Base-by-base conservation (phyloP, 139 green algal species). In the Klebsormidium nitens region DNA sequence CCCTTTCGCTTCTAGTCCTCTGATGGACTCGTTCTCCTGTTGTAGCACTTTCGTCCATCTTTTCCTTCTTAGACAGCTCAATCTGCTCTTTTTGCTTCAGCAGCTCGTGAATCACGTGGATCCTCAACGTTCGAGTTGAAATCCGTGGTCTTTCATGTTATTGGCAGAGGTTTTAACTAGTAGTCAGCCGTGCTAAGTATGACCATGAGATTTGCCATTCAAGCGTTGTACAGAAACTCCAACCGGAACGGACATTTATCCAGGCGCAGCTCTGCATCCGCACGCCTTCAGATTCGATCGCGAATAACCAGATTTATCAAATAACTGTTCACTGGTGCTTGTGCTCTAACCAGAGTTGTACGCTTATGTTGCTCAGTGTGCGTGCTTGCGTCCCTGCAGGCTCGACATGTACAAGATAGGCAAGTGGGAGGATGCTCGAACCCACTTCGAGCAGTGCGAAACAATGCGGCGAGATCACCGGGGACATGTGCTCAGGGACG, bases 401-500 rank as follows among this genome's bases (percentile, higher is more conserved):
- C 78, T 28, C 64, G 68, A 17, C 48, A 34, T 31, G 57, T 61
- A 28, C 35, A 80, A 26, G 4, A 31, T 6, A 50, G 8, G 62
- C 55, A 34, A 58, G 11, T 28, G 17, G 39, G 28, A 36, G 60
- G n/a, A 34, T 70, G 2, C 52, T 34, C 31, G 38, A 59, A 11
- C 59, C 47, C 31, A 70, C 49, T 67, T 47, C 39, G 8, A 5
- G 17, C 50, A 61, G 36, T 8, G 19, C 2, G 19, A 55, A 23
- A 23, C 46, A 34, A 52, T 49, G 6, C 76, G 83, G 3, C 39
- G 48, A 0, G 56, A 74, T 46, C 28, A 64, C 42, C 39, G 0
- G 79, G 81, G n/a, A 31, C 66, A 14, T 8, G 58, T 0, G 50
- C 88, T 0, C 31, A 80, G 4, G 29, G 89, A 95, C 71, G 86